These are phyloP conservation scores for Xylogone sp. DNA, from an alignment of 2,329 filamentous ascomycete genomes.

Conservation along the genomic window DNA sequence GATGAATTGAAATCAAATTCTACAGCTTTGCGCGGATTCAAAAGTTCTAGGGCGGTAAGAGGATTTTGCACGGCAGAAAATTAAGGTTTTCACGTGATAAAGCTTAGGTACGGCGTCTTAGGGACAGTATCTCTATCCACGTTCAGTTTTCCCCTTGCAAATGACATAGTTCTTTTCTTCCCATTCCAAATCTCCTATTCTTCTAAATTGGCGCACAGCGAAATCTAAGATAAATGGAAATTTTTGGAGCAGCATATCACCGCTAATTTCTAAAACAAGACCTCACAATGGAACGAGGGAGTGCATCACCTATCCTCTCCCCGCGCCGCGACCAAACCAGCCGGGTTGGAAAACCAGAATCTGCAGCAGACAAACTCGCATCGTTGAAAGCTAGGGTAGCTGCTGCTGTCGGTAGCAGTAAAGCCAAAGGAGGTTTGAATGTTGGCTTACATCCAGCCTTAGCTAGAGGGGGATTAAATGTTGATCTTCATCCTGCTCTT, in stretches of 20 bases:
- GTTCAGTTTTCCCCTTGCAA: no score
- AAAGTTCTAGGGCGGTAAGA: not conserved
- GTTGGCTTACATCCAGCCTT: conserved; percentile 31
- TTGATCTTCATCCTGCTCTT: conserved; percentile 60
- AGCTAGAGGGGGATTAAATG: conserved; percentile 38
- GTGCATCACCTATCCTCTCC: conserved; percentile 47
- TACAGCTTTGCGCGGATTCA: not conserved
- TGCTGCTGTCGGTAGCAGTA: conserved; percentile 59
- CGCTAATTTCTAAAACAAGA: not conserved
- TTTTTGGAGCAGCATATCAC: no score
- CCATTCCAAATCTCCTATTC: not conserved
- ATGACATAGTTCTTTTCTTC: not conserved
- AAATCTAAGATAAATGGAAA: not conserved
- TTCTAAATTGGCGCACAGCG: no score
- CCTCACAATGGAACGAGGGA: conserved; percentile 46
- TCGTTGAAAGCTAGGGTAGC: conserved; percentile 77
- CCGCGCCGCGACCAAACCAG: conserved; percentile 52
- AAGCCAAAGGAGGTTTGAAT: conserved; percentile 40
- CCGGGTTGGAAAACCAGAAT: conserved; percentile 52
- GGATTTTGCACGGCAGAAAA: not conserved
- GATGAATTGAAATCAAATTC: no score
- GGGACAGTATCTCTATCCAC: no score
- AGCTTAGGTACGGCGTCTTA: no score
- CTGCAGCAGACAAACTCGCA: conserved; percentile 64
- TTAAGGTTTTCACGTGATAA: conserved; percentile 1